Evolutionary conservation across 2,329 filamentous ascomycete genomes (phyloP).

Genomic region (Alternaria burnsii): DNA sequence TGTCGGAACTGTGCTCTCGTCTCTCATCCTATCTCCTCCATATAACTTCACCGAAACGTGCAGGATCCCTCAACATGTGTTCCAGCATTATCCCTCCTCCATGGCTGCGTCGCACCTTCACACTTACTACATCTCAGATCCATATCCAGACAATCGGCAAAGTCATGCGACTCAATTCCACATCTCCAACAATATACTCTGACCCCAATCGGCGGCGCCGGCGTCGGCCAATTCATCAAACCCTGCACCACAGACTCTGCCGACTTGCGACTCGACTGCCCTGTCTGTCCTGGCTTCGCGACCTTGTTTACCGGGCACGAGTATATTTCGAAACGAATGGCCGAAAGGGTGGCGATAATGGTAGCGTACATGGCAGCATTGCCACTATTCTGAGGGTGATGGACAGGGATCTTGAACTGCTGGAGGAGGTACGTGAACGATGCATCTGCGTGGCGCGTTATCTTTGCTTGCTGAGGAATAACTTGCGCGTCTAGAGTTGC

Average conservation of each 20-base stretch:
- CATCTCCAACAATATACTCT: constrained; percentile 21
- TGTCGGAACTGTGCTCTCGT: rapidly evolving
- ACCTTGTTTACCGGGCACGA: constrained; percentile 1
- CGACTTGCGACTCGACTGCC: constrained; percentile 18
- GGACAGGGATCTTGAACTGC: constrained; percentile 9
- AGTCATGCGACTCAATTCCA: constrained; percentile 9
- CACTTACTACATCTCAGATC: constrained; percentile 18
- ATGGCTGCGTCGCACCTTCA: constrained; percentile 3
- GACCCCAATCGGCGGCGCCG: constrained; percentile 20
- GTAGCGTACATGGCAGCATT: constrained; percentile 28
- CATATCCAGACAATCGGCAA: constrained; percentile 12
- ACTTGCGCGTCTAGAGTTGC: constrained; percentile 26
- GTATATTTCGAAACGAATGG: constrained; percentile 20
- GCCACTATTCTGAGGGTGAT: constrained; percentile 10
- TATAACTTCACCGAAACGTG: not conserved
- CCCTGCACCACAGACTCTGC: constrained; percentile 16
- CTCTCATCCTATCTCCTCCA: not conserved
- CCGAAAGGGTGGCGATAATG: constrained; percentile 22
- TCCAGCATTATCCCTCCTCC: constrained; percentile 21
- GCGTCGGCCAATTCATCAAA: constrained; percentile 25
- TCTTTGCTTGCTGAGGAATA: constrained; percentile 20
- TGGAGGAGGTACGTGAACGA: constrained; percentile 13
- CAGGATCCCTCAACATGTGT: constrained; percentile 19
- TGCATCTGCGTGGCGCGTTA: constrained; percentile 9
- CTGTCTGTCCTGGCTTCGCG: constrained; percentile 18